Percentiles rank a stretch among this genome's conserved stretches.
Conservation (phyloP, 1,284 basidiomycete species). For the Xanthoconium separans region DNA sequence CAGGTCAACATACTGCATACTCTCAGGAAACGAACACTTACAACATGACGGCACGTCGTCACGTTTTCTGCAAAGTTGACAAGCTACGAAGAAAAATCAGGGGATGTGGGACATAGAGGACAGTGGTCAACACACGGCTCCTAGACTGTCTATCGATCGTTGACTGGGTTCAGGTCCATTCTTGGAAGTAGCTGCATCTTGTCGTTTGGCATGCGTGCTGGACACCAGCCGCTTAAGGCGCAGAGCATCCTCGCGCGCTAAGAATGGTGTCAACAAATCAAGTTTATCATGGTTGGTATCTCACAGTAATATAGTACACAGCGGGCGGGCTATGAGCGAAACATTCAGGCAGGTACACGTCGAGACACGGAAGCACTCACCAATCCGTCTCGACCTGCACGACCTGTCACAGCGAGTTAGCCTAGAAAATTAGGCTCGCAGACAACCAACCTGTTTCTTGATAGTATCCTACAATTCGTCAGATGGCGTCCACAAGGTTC, state of each 20-base stretch:
- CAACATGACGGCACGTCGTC: slow-evolving; percentile 71
- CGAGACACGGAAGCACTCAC: slow-evolving; percentile 41
- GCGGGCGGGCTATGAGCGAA: slow-evolving; percentile 60
- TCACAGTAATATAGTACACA: slow-evolving; percentile 82
- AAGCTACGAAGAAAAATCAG: slow-evolving; percentile 42
- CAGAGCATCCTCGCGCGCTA: slow-evolving; percentile 76
- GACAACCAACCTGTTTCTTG: slow-evolving; percentile 73
- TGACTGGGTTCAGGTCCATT: slow-evolving; percentile 64
- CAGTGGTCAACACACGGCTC: slow-evolving; percentile 45
- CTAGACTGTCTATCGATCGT: slow-evolving; percentile 63
- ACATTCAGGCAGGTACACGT: neutral
- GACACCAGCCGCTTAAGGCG: slow-evolving; percentile 55
- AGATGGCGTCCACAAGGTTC: neutral
- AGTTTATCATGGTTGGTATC: slow-evolving; percentile 24
- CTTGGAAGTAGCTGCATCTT: slow-evolving; percentile 37
- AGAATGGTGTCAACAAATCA: slow-evolving; percentile 9
- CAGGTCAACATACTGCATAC: neutral
- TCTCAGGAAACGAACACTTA: slow-evolving; percentile 33
- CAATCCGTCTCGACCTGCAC: slow-evolving; percentile 81
- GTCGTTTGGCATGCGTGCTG: slow-evolving; percentile 45
- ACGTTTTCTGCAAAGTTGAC: slow-evolving; percentile 65
- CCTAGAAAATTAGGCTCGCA: neutral
- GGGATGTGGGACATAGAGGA: neutral
- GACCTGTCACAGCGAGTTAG: slow-evolving; percentile 40
- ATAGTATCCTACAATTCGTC: slow-evolving; percentile 64